Evolutionary conservation across 2,329 filamentous ascomycete species (phyloP), one percentile per base, ranked within the genome.

Genomic region (Fusarium hostae): DNA sequence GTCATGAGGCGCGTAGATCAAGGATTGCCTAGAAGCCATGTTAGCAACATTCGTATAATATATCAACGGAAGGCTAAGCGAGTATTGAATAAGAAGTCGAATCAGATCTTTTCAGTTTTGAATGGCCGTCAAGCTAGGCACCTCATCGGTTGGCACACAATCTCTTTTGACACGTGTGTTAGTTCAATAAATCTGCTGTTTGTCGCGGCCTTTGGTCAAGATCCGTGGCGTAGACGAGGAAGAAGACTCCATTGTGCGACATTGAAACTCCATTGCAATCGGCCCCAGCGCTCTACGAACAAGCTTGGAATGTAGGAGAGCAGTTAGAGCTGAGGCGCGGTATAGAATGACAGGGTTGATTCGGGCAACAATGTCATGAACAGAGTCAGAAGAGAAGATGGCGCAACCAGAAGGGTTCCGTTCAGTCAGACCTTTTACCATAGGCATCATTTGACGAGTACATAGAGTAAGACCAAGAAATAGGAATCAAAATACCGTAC

Each of bases 91-190:
- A 45, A 55, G 48, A 45, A 63, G 66, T 71, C 66, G 69, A 74
- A 86, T 93, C 91, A 92, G 91, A 87, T 92, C 90, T 93, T 92
- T 92, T 92, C 89, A 92, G 89, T 92, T 88, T 86, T 80, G 75
- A 77, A 76, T 77, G 77, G 79, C 83, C 86, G 80, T 88, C 85
- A 88, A 79, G 69, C 83, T 82, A 78, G 80, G 78, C 79, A 83
- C 83, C 79, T 75, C 85, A 82, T 79, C 86, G 86, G 87, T 80
- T 88, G 64, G 84, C 79, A 78, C 80, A 76, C 74, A 68, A 66
- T 69, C 67, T 74, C 55, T 70, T 67, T 63, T 68, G 57, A 40
- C 37, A 48, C 59, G 40, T 45, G n/a, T 20, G 26, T 13, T 32
- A 10, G 58, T 50, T 69, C 59, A 50, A 39, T 35, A 55, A 39